Percentiles rank a stretch among this genome's conserved stretches.
phyloP scores from a whole-genome alignment of 768 basidiomycete genomes.

The Asterophora parasitica region DNA sequence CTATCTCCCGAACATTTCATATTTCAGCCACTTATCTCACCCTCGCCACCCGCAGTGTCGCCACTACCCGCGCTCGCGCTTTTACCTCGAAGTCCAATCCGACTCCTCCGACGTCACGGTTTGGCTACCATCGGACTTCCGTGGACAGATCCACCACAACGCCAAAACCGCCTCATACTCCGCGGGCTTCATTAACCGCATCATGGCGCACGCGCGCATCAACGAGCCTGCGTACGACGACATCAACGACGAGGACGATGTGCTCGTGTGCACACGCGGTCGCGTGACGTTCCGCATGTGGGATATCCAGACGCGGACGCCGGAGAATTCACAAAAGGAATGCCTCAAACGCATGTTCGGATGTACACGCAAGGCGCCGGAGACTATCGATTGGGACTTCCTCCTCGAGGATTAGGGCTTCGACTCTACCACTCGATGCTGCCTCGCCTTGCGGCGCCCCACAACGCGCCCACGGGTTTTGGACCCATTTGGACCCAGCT shows the following conservation, averaged over 20 bases:
- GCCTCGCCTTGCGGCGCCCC: no score
- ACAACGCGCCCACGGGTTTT: no score
- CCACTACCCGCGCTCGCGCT: slow-evolving; percentile 45
- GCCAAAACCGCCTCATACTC: slow-evolving; percentile 51
- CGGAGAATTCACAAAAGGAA: slow-evolving; percentile 62
- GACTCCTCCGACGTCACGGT: slow-evolving; percentile 67
- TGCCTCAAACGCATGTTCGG: slow-evolving; percentile 60
- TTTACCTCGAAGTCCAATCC: slow-evolving; percentile 62
- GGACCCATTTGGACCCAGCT: no score
- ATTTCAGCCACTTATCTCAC: slow-evolving; percentile 8
- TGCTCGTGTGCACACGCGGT: slow-evolving; percentile 58
- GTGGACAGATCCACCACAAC: slow-evolving; percentile 55
- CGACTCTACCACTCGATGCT: background rate
- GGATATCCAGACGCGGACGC: slow-evolving; percentile 62
- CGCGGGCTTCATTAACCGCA: slow-evolving; percentile 68
- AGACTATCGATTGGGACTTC: slow-evolving; percentile 76
- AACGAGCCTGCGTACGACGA: slow-evolving; percentile 35
- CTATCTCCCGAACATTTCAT: slow-evolving; percentile 2
- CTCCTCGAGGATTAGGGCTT: slow-evolving; percentile 61
- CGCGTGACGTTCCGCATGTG: slow-evolving; percentile 71
- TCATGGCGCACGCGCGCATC: slow-evolving; percentile 48
- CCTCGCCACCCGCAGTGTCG: slow-evolving; percentile 44
- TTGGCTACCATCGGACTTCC: slow-evolving; percentile 79
- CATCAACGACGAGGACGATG: slow-evolving; percentile 48
- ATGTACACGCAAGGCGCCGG: slow-evolving; percentile 49